These are phyloP conservation scores for Pleodorina starrii DNA, from an alignment of 139 green algal species.

Conservation along the genomic window DNA sequence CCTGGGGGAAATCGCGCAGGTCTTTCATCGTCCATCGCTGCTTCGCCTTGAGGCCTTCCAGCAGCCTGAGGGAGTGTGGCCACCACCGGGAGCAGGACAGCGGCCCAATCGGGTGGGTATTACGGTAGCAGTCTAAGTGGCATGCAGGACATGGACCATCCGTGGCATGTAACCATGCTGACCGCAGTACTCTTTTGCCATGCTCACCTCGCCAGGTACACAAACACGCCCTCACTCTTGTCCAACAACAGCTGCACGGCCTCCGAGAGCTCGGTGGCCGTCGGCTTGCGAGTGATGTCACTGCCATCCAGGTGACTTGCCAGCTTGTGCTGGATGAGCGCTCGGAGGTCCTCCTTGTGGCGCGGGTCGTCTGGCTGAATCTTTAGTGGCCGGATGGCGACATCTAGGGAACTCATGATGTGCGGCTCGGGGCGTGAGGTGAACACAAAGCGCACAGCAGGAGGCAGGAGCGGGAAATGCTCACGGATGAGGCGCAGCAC, in stretches of 20 bases:
- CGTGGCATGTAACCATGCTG: too few relatives aligned
- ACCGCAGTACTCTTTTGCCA: too few relatives aligned
- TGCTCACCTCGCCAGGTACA: constrained; percentile 18
- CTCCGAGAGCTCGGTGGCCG: background rate
- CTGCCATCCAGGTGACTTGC: background rate
- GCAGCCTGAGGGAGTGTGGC: background rate
- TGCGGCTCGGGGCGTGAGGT: background rate
- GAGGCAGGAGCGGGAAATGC: background rate
- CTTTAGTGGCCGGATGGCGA: background rate
- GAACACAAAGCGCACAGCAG: background rate
- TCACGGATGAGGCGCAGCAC: constrained; percentile 1
- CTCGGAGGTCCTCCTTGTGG: background rate
- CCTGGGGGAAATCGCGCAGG: background rate
- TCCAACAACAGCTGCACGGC: background rate
- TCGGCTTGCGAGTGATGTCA: background rate
- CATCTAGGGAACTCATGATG: background rate
- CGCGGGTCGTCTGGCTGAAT: constrained; percentile 4
- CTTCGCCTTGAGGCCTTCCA: background rate
- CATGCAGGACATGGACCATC: too few relatives aligned
- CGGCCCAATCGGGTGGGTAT: too few relatives aligned
- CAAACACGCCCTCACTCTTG: background rate
- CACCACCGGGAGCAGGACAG: too few relatives aligned
- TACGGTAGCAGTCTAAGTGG: too few relatives aligned
- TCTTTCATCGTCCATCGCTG: background rate
- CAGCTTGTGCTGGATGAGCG: background rate